Conservation (phyloP, 1,284 basidiomycete species). For the Tremellales sp. region DNA sequence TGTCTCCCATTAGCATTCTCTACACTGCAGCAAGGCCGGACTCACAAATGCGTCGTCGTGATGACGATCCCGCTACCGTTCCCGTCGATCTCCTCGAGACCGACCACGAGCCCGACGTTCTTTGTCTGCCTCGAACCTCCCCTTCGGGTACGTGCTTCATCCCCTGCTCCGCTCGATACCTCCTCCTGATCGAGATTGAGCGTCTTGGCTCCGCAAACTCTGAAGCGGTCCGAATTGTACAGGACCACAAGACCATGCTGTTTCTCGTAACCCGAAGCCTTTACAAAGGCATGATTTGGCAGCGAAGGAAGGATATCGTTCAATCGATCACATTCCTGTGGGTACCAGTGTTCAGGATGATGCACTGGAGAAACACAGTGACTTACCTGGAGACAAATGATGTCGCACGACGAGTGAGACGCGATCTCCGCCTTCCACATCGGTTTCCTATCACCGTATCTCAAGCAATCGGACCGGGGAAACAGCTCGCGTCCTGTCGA, state of each 20-base stretch:
- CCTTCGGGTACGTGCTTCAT: slow-evolving; percentile 30
- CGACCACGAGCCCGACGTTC: slow-evolving; percentile 75
- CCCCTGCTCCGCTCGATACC: slow-evolving; percentile 19
- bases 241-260: slow-evolving; percentile 79
- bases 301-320: slow-evolving; percentile 62
- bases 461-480: slow-evolving; percentile 70
- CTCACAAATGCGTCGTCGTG: slow-evolving; percentile 61
- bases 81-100: slow-evolving; percentile 54
- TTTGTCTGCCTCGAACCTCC: slow-evolving; percentile 70
- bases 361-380: neutral
- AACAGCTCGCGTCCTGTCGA: slow-evolving; percentile 72
- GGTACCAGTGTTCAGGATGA: neutral
- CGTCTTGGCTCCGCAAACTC: slow-evolving; percentile 50
- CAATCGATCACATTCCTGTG: slow-evolving; percentile 56
- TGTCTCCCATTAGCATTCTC: slow-evolving; percentile 55
- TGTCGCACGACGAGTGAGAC: slow-evolving; percentile 59
- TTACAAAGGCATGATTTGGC: slow-evolving; percentile 52
- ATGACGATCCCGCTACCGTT: slow-evolving; percentile 53
- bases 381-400: slow-evolving; percentile 75
- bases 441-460: slow-evolving; percentile 63
- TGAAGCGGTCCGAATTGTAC: slow-evolving; percentile 58
- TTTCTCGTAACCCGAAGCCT: slow-evolving; percentile 65
- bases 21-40: neutral
- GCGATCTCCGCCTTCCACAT: slow-evolving; percentile 72
- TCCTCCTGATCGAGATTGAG: slow-evolving; percentile 65